Conservation (phyloP, 768 basidiomycete species). For the Suillus subluteus region DNA sequence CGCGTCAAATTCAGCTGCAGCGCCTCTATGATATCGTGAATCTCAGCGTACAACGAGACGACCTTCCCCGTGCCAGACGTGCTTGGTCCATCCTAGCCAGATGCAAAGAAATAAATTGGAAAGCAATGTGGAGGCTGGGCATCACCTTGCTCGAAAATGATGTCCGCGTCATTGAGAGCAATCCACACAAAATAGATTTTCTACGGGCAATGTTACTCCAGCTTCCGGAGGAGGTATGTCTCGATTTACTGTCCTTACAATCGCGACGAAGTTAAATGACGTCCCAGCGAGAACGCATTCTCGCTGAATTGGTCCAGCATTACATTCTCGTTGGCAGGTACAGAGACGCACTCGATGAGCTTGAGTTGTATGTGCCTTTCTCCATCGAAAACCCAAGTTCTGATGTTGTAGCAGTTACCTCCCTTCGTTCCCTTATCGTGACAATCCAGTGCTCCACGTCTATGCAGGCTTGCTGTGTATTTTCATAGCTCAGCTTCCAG, state of each 20-base stretch:
- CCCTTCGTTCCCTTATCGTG: constrained; percentile 85
- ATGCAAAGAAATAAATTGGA: constrained; percentile 82
- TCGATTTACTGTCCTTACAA: constrained; percentile 7
- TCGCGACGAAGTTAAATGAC: constrained; percentile 5
- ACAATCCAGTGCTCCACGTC: constrained; percentile 76
- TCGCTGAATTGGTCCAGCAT: constrained; percentile 74
- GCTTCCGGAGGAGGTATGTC: constrained; percentile 62
- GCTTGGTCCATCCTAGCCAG: constrained; percentile 77
- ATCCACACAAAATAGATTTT: constrained; percentile 54
- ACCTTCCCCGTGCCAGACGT: constrained; percentile 62
- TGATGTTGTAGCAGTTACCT: constrained; percentile 60
- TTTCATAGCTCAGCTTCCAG: constrained; percentile 54
- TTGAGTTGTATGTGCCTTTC: constrained; percentile 70
- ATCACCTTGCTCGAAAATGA: constrained; percentile 53
- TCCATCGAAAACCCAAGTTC: constrained; percentile 8
- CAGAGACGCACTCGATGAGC: constrained; percentile 77
- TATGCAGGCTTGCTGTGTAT: constrained; percentile 82
- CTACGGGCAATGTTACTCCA: constrained; percentile 75
- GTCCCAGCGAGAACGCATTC: constrained; percentile 68
- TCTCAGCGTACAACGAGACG: constrained; percentile 67
- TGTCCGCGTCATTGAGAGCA: constrained; percentile 29
- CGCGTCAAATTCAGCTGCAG: constrained; percentile 73
- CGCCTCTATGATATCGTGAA: constrained; percentile 78
- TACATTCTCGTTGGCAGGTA: constrained; percentile 61
- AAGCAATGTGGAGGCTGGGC: constrained; percentile 69